Conservation (phyloP, 352 stramenopile genomes). For the Pythium brachiatum region DNA sequence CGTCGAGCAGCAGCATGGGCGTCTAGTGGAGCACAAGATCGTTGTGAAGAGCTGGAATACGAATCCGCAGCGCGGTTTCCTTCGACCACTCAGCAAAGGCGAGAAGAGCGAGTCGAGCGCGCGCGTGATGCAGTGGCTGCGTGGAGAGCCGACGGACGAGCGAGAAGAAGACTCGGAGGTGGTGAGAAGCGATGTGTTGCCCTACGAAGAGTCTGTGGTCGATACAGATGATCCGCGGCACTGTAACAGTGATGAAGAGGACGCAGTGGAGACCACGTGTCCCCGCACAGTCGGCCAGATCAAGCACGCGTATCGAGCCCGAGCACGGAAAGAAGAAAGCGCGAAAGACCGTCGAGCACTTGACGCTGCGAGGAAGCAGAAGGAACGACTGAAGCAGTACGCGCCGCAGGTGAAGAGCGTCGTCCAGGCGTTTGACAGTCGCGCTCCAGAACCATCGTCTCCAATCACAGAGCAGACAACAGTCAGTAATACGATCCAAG, state of each 20-base stretch:
- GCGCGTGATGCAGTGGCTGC: conserved; percentile 1
- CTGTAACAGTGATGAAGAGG: neutral
- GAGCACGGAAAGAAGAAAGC: conserved; percentile 35
- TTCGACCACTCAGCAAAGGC: neutral
- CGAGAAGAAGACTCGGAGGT: neutral
- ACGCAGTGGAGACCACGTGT: neutral
- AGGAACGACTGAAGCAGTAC: conserved; percentile 14
- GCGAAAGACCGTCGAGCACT: conserved; percentile 18
- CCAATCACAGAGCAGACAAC: neutral
- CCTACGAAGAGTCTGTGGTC: neutral
- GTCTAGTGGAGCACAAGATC: conserved; percentile 19
- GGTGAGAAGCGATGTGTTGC: neutral
- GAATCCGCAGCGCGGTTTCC: neutral
- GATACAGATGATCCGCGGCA: neutral
- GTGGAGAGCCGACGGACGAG: neutral
- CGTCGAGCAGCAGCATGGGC: neutral
- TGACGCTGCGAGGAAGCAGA: conserved; percentile 8
- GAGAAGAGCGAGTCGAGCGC: neutral
- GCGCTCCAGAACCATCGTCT: neutral
- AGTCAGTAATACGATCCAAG: neutral
- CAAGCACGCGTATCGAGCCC: conserved; percentile 36
- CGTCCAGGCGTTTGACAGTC: neutral
- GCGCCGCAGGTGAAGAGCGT: neutral
- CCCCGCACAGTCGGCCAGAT: conserved; percentile 42
- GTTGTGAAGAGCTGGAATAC: conserved; percentile 21